A percentile compares a stretch with the other conserved stretches of the same genome.
Conservation (phyloP, 768 basidiomycete genomes). For the Amanita phalloides region DNA sequence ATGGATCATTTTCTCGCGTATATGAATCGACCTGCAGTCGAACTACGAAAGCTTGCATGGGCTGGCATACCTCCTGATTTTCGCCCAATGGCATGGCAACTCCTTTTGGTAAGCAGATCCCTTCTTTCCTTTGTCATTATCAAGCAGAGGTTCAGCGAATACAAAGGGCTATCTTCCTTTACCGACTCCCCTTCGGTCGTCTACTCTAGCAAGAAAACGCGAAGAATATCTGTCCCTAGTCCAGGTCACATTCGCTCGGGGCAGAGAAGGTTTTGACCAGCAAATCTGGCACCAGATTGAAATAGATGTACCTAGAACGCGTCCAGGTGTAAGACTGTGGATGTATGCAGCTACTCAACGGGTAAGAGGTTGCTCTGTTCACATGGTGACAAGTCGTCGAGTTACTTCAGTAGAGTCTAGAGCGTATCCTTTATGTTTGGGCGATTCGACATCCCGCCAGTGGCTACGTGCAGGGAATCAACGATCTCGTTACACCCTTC, state of each 20-base stretch:
- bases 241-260: constrained; percentile 80
- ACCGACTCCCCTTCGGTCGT: constrained; percentile 59
- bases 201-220: constrained; percentile 81
- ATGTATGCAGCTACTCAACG: constrained; percentile 84
- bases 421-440: constrained; percentile 96
- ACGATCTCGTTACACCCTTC: constrained; percentile 96
- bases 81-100: constrained; percentile 88
- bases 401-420: constrained; percentile 56
- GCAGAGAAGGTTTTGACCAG: constrained; percentile 80
- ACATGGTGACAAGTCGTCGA: constrained; percentile 6
- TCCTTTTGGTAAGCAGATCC: constrained; percentile 63
- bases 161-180: constrained; percentile 86
- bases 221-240: constrained; percentile 88
- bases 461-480: constrained; percentile 98
- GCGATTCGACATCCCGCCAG: constrained; percentile 97
- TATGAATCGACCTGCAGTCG: constrained; percentile 31
- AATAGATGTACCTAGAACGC: constrained; percentile 93
- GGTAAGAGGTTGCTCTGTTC: constrained; percentile 30
- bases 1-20: not conserved
- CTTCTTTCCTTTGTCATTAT: constrained; percentile 3
- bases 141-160: constrained; percentile 4
- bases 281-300: constrained; percentile 99
- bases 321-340: constrained; percentile 89
- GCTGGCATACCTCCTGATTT: constrained; percentile 84
- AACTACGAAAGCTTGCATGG: constrained; percentile 90